Conservation (phyloP, 768 basidiomycete species). For the Pluteus cervinus region DNA sequence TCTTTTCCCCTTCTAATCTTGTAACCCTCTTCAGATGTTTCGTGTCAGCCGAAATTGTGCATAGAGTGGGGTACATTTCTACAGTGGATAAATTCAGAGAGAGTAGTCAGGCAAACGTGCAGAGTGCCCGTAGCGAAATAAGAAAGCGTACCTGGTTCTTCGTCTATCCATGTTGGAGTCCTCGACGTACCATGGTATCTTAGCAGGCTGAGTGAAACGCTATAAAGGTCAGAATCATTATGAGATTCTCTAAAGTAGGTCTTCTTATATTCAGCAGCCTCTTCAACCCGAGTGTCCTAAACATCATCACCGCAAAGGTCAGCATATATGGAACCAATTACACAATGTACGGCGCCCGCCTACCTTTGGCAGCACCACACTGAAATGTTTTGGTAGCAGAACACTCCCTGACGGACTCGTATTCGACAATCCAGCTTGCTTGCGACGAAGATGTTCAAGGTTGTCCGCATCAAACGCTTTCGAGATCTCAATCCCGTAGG, state of each 20-base stretch:
- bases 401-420: too few relatives aligned
- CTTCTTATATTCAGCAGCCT: conserved; percentile 14
- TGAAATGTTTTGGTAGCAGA: conserved; percentile 12
- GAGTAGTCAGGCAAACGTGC: too few relatives aligned
- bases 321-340: not conserved
- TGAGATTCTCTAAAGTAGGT: conserved; percentile 10
- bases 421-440: conserved; percentile 8
- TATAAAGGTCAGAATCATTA: conserved; percentile 10
- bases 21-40: too few relatives aligned
- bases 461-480: conserved; percentile 10
- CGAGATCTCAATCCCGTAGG: conserved; percentile 9
- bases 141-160: conserved; percentile 6
- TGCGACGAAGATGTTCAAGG: conserved; percentile 10
- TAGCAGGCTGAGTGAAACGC: conserved; percentile 9
- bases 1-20: too few relatives aligned
- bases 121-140: too few relatives aligned
- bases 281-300: conserved; percentile 14
- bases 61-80: too few relatives aligned
- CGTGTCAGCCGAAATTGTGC: too few relatives aligned
- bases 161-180: conserved; percentile 5
- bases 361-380: conserved; percentile 12
- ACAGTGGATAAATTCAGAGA: too few relatives aligned
- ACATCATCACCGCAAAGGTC: not conserved
- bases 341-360: not conserved
- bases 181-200: conserved; percentile 12